phyloP scores from a whole-genome alignment of 345 rosid genomes.

The Syzygium oleosum region DNA sequence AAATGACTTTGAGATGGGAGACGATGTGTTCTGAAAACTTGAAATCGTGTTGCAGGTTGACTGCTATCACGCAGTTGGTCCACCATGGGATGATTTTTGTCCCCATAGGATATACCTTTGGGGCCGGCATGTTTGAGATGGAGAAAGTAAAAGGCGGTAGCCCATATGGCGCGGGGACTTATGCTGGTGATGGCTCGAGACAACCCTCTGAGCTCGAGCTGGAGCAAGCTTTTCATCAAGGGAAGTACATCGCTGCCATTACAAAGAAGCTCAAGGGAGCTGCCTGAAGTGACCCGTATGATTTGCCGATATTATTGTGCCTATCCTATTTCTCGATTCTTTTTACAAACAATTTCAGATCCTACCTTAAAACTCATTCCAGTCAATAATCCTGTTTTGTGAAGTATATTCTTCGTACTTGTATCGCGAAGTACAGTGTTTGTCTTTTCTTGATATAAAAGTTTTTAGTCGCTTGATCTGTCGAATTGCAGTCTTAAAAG shows the following conservation, averaged over 20 bases:
- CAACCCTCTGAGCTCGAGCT: constrained; percentile 80
- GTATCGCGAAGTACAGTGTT: background rate
- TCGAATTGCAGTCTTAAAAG: background rate
- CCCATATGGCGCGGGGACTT: constrained; percentile 95
- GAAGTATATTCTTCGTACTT: background rate
- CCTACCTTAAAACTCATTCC: background rate
- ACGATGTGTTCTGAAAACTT: background rate
- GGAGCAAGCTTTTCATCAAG: constrained; percentile 93
- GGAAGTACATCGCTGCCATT: constrained; percentile 77
- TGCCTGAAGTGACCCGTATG: constrained; percentile 16
- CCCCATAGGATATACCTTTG: constrained; percentile 91
- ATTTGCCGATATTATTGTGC: background rate
- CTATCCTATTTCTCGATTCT: background rate
- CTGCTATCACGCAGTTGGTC: constrained; percentile 91
- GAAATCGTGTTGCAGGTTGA: constrained; percentile 39
- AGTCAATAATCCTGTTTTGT: background rate
- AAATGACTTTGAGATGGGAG: background rate
- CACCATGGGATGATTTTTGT: constrained; percentile 96
- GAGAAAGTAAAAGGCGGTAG: constrained; percentile 89
- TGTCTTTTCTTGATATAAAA: background rate
- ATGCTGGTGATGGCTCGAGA: constrained; percentile 84
- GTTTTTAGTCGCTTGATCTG: background rate
- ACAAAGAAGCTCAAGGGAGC: constrained; percentile 83
- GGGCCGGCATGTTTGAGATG: constrained; percentile 98
- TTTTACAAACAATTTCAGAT: background rate